Evolutionary conservation across 2,329 filamentous ascomycete genomes (phyloP).

Genomic region (Fusarium subglutinans): DNA sequence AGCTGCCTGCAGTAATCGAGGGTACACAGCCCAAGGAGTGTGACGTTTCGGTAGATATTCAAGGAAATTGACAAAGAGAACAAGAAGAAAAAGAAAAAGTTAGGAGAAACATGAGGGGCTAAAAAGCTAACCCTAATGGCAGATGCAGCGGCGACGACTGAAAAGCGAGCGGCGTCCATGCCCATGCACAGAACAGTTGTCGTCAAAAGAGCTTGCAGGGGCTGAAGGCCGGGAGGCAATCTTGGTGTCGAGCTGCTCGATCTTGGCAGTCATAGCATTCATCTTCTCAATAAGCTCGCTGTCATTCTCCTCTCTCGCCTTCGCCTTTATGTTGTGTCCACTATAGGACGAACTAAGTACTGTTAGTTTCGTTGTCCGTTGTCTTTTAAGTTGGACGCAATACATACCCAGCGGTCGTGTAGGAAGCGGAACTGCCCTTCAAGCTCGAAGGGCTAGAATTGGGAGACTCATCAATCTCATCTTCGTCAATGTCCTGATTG

Average conservation of each 20-base stretch:
- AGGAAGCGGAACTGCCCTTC: neutral
- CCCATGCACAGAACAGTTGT: neutral
- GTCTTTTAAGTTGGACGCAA: too few species aligned
- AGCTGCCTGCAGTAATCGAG: too few species aligned
- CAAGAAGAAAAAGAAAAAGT: fast-evolving
- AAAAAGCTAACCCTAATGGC: fast-evolving
- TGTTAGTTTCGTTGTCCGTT: too few species aligned
- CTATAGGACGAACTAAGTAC: too few species aligned
- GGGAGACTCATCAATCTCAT: neutral
- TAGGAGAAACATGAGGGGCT: fast-evolving
- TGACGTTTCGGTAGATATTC: fast-evolving
- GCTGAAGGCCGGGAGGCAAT: neutral
- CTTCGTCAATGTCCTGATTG: neutral
- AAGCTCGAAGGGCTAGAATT: neutral
- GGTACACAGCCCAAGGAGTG: too few species aligned
- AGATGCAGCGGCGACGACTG: neutral
- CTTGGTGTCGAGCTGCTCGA: neutral
- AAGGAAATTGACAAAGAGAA: fast-evolving
- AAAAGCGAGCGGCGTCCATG: neutral
- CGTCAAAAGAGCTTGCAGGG: neutral
- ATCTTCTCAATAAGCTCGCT: neutral
- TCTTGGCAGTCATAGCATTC: neutral
- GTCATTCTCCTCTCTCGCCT: too few species aligned
- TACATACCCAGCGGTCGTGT: neutral
- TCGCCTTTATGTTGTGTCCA: too few species aligned